Percentiles rank a stretch among this genome's conserved stretches.
phyloP scores from a whole-genome alignment of 2,329 filamentous ascomycete genomes.

The Aureobasidium mangrovei region DNA sequence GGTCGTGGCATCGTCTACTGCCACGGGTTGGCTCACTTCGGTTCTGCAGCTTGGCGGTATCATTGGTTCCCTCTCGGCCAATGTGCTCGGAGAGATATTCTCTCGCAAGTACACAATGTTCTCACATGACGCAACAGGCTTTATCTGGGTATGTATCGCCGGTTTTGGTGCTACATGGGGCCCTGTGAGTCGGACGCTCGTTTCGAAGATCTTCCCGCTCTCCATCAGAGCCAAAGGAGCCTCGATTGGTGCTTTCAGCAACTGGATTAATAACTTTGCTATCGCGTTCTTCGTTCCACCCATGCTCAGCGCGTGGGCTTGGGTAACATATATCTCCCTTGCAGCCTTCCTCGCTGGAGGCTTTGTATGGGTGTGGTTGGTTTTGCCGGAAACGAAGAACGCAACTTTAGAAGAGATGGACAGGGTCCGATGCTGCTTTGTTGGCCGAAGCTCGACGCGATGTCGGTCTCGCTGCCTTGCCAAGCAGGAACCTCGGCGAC shows the following conservation, averaged over 20 bases:
- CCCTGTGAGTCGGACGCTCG: conserved; percentile 61
- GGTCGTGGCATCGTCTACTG: not conserved
- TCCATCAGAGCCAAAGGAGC: conserved; percentile 63
- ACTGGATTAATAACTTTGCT: conserved; percentile 30
- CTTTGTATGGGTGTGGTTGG: conserved; percentile 45
- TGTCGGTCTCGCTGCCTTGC: not conserved
- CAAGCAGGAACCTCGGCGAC: no score
- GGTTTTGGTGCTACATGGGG: conserved; percentile 72
- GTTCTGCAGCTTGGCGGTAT: conserved; percentile 39
- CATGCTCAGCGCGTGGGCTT: conserved; percentile 55
- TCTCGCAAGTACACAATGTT: conserved; percentile 47
- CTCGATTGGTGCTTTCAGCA: conserved; percentile 50
- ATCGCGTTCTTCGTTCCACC: conserved; percentile 36
- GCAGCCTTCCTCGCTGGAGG: conserved; percentile 56
- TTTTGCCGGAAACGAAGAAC: conserved; percentile 46
- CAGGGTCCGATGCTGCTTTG: conserved; percentile 15
- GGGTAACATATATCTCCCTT: conserved; percentile 65
- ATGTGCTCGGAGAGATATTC: conserved; percentile 42
- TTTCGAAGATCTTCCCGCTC: conserved; percentile 66
- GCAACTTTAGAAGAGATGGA: conserved; percentile 38
- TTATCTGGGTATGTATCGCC: conserved; percentile 68
- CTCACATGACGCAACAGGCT: conserved; percentile 23
- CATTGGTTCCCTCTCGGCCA: conserved; percentile 39
- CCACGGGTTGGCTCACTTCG: conserved; percentile 28
- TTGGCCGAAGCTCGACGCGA: conserved; percentile 9